A percentile compares a stretch with the other conserved stretches of the same genome.
These are phyloP conservation scores for Trichoderma sp. DNA, from an alignment of 2,329 filamentous ascomycete species.

Conservation along the genomic window DNA sequence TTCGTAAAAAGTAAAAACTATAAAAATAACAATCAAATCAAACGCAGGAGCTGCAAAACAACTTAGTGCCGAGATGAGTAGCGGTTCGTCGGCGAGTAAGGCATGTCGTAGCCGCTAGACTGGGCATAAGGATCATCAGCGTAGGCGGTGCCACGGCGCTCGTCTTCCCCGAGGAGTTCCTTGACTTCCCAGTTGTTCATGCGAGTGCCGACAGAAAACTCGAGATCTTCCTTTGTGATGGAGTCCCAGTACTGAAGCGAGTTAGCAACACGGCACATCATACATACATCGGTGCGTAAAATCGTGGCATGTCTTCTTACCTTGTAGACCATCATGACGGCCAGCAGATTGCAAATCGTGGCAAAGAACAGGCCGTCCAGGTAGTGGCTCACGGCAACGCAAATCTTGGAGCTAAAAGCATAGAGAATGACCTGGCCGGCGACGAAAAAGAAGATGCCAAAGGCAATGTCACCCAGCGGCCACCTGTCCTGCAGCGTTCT, in stretches of 20 bases:
- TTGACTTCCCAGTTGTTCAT: constrained; percentile 99
- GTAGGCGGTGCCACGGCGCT: constrained; percentile 73
- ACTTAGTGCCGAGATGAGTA: constrained; percentile 50
- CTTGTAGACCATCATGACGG: constrained; percentile 99
- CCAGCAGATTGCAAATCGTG: constrained; percentile 88
- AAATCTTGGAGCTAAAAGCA: constrained; percentile 83
- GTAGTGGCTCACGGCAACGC: constrained; percentile 83
- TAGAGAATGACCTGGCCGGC: constrained; percentile 92
- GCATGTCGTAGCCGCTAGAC: constrained; percentile 54
- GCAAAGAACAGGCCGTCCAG: constrained; percentile 93
- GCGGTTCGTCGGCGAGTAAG: constrained; percentile 49
- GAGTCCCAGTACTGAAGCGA: constrained; percentile 88
- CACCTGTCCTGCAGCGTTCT: constrained; percentile 93
- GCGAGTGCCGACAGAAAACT: constrained; percentile 94
- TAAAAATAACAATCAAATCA: neutral
- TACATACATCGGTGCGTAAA: neutral
- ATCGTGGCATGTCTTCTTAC: constrained; percentile 41
- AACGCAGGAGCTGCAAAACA: neutral
- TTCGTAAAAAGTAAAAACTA: neutral
- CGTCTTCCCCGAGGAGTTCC: constrained; percentile 80
- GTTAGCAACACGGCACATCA: constrained; percentile 11
- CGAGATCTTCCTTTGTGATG: constrained; percentile 96
- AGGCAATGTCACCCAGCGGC: constrained; percentile 88
- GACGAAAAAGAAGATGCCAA: constrained; percentile 89
- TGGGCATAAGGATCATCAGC: constrained; percentile 66